Base-by-base conservation (phyloP, 2,329 filamentous ascomycete species). In the Colletotrichum theobromicola region DNA sequence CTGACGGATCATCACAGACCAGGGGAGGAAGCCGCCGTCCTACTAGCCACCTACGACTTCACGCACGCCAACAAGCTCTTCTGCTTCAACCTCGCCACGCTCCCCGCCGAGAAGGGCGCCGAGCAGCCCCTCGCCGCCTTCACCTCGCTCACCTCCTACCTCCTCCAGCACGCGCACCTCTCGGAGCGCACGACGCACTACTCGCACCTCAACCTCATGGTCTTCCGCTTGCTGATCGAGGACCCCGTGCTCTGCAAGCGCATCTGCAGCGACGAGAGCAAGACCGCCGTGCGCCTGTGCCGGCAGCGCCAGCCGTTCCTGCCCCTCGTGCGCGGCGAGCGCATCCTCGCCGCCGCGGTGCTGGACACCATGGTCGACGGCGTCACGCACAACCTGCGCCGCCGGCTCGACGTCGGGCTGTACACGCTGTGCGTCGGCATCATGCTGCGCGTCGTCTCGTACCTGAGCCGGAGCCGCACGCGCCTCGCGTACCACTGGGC, bases 61-160 rank as follows among this genome's bases (percentile, higher is more conserved):
- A 92, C 93, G 4, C 94, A 98, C 81, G 94, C 96, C 37, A 99
- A 98, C 86, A 98, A 98, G 84, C 88, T 98, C 10, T 98, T 99
- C 84, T 96, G 95, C 83, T 94, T 94, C 82, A 96, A 94, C 79
- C 85, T 99, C 57, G 91, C 98, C 66, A 93, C 91, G 4, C 81
- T 92, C 28, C 81, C 90, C 7, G 84, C 92, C 1, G 91, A 92
- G 63, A 93, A 93, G 78, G 90, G 88, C 55, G 88, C 91, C 63
- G 93, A 96, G 79, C 90, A 93, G 2, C 94, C 96, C 0, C 93
- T 99, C 76, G 92, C 93, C 61, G 93, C 91, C 78, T 97, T 96
- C 81, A 86, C 98, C 32, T 98, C 96, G 0, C 88, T 98, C 57
- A 94, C 94, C 5, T 98, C 96, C 4, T 99, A 99, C 83, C 90